These are phyloP conservation scores for Beauveria scarabaeidicola DNA, from an alignment of 2,329 filamentous ascomycete genomes.

Conservation along the genomic window DNA sequence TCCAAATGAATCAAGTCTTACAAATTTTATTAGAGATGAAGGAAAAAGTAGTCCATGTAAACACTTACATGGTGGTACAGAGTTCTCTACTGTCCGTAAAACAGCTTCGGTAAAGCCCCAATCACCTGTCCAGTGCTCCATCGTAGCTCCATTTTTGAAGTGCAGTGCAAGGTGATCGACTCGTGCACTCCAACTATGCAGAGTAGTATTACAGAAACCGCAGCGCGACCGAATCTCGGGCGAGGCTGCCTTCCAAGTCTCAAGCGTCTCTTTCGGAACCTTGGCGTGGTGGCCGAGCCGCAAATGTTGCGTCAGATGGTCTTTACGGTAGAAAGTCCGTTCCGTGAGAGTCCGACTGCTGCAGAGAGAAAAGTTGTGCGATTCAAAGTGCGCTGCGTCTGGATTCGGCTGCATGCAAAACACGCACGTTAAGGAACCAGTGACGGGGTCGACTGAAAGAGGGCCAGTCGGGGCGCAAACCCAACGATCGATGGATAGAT, in stretches of 20 bases:
- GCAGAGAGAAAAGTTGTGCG: conserved; percentile 55
- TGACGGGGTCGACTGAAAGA: conserved; percentile 49
- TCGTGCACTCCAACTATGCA: conserved; percentile 53
- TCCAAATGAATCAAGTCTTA: conserved; percentile 57
- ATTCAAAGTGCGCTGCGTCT: conserved; percentile 46
- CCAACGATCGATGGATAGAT: conserved; percentile 57
- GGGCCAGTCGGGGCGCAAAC: conserved; percentile 53
- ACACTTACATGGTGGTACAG: conserved; percentile 54
- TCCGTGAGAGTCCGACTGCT: conserved; percentile 55
- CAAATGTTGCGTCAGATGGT: conserved; percentile 57
- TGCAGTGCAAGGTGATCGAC: conserved; percentile 57
- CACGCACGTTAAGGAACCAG: conserved; percentile 46
- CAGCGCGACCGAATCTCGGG: conserved; percentile 55
- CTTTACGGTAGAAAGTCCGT: conserved; percentile 58
- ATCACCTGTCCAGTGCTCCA: conserved; percentile 62
- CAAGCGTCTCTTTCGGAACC: conserved; percentile 55
- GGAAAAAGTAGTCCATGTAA: conserved; percentile 26
- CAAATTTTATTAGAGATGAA: conserved; percentile 28
- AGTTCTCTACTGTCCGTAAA: conserved; percentile 56
- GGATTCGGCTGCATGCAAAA: conserved; percentile 50
- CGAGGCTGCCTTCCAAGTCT: conserved; percentile 50
- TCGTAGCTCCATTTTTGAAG: conserved; percentile 56
- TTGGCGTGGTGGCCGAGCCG: conserved; percentile 56
- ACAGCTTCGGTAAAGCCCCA: conserved; percentile 58
- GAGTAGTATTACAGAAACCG: conserved; percentile 54